These are phyloP conservation scores for Tolypocladium ophioglossoides DNA, from an alignment of 2,329 filamentous ascomycete species.

Conservation along the genomic window DNA sequence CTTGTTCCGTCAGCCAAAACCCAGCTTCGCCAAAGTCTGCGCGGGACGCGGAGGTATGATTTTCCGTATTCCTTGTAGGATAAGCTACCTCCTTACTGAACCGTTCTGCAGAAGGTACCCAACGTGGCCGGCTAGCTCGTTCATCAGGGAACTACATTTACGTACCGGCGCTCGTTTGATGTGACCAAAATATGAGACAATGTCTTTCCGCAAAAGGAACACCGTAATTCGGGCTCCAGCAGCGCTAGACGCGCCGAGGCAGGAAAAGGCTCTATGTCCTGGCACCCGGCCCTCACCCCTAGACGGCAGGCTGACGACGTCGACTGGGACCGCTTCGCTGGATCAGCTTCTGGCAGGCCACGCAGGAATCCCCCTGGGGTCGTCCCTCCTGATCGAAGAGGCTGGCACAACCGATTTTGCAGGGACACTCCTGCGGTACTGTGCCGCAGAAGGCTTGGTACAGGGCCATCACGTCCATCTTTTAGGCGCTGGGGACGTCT, in stretches of 20 bases:
- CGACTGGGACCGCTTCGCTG: constrained; percentile 78
- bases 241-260: constrained; percentile 10
- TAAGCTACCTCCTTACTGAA: background rate
- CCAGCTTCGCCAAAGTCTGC: background rate
- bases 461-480: constrained; percentile 87
- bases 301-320: constrained; percentile 80
- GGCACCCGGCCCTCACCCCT: constrained; percentile 74
- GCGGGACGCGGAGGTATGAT: background rate
- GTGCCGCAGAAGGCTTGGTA: constrained; percentile 83
- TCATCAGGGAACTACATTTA: background rate
- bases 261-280: constrained; percentile 27
- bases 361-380: constrained; percentile 72
- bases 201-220: constrained; percentile 50
- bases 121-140: background rate
- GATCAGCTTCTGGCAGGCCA: constrained; percentile 82
- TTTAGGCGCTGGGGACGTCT: constrained; percentile 66
- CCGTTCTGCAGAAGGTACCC: background rate
- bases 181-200: constrained; percentile 14
- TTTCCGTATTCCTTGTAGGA: background rate
- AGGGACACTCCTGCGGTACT: constrained; percentile 74
- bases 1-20: background rate
- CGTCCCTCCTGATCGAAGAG: constrained; percentile 72
- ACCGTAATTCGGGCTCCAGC: constrained; percentile 32
- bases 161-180: background rate
- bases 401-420: constrained; percentile 91